Conservation (phyloP, 2,329 filamentous ascomycete species). For the Colletotrichum chrysophilum region DNA sequence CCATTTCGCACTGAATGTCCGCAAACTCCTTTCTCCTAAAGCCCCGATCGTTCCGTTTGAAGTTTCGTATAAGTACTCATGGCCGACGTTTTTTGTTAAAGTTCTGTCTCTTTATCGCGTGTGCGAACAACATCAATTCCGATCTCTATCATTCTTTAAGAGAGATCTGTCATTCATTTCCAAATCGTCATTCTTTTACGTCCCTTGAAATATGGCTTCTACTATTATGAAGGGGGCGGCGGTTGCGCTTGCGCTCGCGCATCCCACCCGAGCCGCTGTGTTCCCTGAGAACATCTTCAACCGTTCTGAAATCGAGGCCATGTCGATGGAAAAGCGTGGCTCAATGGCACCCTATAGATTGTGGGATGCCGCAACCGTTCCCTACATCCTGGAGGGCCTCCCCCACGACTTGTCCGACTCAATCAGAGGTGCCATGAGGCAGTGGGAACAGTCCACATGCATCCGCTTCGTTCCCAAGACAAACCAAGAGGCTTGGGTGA, state of each 20-base stretch:
- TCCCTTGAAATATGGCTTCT: neutral
- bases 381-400: neutral
- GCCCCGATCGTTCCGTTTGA: neutral
- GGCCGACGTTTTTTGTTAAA: neutral
- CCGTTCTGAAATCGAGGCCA: neutral
- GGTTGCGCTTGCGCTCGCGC: neutral
- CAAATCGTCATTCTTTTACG: neutral
- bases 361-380: neutral
- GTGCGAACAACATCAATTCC: neutral
- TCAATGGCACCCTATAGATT: neutral
- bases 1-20: neutral
- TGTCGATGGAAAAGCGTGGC: neutral
- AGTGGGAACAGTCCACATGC: neutral
- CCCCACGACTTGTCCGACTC: neutral
- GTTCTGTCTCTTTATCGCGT: neutral
- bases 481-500: neutral
- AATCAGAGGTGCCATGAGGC: neutral
- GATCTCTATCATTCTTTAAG: neutral
- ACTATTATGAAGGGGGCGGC: neutral
- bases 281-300: neutral
- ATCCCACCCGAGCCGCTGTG: neutral
- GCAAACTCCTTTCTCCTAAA: neutral
- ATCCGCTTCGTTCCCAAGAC: neutral
- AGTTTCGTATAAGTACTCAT: neutral
- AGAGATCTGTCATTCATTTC: neutral